These are phyloP conservation scores for Phytopythium kandeliae DNA, from an alignment of 352 stramenopile genomes.

Conservation along the genomic window DNA sequence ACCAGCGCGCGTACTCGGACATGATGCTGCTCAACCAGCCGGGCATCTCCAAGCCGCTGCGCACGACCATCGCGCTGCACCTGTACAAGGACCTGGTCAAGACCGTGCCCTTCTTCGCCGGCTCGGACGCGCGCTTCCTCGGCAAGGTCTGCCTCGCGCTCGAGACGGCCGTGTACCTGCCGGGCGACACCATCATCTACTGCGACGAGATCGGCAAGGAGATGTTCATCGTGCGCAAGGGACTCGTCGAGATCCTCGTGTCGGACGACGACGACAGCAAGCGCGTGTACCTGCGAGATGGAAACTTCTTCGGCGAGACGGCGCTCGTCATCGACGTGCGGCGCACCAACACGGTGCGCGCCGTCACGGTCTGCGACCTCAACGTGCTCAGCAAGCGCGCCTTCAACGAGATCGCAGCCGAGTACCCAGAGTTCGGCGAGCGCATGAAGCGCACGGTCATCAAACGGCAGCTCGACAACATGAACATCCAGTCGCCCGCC, in stretches of 20 bases:
- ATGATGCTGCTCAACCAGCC: slow-evolving; percentile 81
- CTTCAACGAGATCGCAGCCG: slow-evolving; percentile 78
- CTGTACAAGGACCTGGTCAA: slow-evolving; percentile 79
- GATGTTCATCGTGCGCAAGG: slow-evolving; percentile 87
- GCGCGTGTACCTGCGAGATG: slow-evolving; percentile 65
- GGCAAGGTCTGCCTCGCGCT: slow-evolving; percentile 75
- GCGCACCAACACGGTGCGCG: slow-evolving; percentile 68
- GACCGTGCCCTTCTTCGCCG: slow-evolving; percentile 75
- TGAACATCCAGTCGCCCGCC: slow-evolving; percentile 70
- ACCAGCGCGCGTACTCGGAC: slow-evolving; percentile 83
- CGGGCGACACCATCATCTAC: slow-evolving; percentile 78
- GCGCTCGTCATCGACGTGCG: slow-evolving; percentile 76
- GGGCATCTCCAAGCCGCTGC: slow-evolving; percentile 70
- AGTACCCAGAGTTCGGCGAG: slow-evolving; percentile 76
- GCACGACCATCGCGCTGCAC: slow-evolving; percentile 71
- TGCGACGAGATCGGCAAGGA: slow-evolving; percentile 78
- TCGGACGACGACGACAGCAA: slow-evolving; percentile 40
- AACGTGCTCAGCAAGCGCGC: slow-evolving; percentile 73
- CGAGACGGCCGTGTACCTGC: slow-evolving; percentile 72
- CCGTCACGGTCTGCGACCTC: slow-evolving; percentile 74
- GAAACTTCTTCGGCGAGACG: slow-evolving; percentile 75
- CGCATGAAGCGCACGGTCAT: slow-evolving; percentile 81
- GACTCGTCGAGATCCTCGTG: slow-evolving; percentile 72
- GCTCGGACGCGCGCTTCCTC: slow-evolving; percentile 62
- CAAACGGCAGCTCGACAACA: slow-evolving; percentile 78